Evolutionary conservation across 2,329 filamentous ascomycete species (phyloP).

Genomic region (Pyrenochaeta sp.): DNA sequence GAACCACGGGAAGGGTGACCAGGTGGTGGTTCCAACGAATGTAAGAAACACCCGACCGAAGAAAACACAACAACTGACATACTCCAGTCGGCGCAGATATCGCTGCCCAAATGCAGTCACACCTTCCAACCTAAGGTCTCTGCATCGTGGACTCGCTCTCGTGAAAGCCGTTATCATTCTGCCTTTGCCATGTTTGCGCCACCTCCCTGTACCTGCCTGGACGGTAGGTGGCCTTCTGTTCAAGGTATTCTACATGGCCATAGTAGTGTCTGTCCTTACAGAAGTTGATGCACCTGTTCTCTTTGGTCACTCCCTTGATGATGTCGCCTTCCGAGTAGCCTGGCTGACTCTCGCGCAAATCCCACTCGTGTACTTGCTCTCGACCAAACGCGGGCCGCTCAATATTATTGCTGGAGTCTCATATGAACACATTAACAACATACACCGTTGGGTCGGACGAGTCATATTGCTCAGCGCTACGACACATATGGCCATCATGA

Average conservation of each 20-base stretch:
- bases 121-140: background rate
- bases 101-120: background rate
- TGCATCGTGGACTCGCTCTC: constrained; percentile 8
- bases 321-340: constrained; percentile 41
- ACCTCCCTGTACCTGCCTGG: background rate
- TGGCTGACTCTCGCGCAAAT: constrained; percentile 42
- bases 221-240: constrained; percentile 17
- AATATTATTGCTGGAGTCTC: constrained; percentile 29
- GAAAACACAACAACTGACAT: constrained; percentile 2
- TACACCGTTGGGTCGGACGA: constrained; percentile 36
- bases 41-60: constrained; percentile 8
- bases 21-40: constrained; percentile 19
- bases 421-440: constrained; percentile 34
- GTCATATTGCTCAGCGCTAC: constrained; percentile 38
- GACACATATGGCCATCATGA: constrained; percentile 36
- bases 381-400: constrained; percentile 34
- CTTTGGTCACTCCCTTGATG: constrained; percentile 35
- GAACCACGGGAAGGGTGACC: constrained; percentile 1
- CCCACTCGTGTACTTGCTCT: constrained; percentile 36
- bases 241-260: constrained; percentile 11
- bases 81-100: constrained; percentile 10
- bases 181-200: constrained; percentile 6
- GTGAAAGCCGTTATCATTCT: constrained; percentile 12
- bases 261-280: constrained; percentile 18
- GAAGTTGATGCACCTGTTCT: constrained; percentile 32